Base-by-base conservation (phyloP, 202 grass and related monocot genomes). In the Tripidium arundinaceum region DNA sequence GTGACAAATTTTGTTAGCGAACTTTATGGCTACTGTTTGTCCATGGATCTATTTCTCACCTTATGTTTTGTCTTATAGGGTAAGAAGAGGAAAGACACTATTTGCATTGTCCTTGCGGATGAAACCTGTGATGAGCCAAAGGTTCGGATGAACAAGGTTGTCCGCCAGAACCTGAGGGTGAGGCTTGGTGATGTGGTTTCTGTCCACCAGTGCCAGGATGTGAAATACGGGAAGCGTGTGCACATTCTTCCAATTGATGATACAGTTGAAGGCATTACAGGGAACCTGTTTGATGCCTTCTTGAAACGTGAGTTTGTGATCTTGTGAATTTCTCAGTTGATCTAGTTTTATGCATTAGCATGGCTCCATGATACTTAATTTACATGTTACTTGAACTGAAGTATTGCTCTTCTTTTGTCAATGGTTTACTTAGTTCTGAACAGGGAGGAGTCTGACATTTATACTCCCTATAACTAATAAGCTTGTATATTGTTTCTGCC, bases 81-180 rank as follows among this genome's bases (percentile, higher is more conserved):
- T 52, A 94, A 94, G 79, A 97, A 97, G 75, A 89, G 94, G 72
- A 97, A 84, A 47, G 88, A 93, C 63, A 97, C 94, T 54, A 86
- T 93, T 72, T 93, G 94, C 77, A 91, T 97, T 61, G 91, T 89
- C n/a, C 86, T 97, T 39, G 91, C 84, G 8, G 94, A 97, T 77
- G 94, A 97, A 37, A 93, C 94, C 19, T 97, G 94, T 19, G 94
- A 97, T 21, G 94, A 97, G 76, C 91, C 91, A 27, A 97, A 93
- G 75, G 88, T 97, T 62, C 89, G 86, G 62, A 89, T 97, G 86
- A 97, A 97, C 70, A 97, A 91, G 73, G 94, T 97, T 63, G 86
- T 97, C 1, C 88, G 91, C 58, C 84, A 73, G 59, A 97, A 91
- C 79, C 75, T 97, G 9, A 88, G 94, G 76, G 94, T 97, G 38